These are phyloP conservation scores for Pythium myriotylum DNA, from an alignment of 352 stramenopile species.

Conservation along the genomic window DNA sequence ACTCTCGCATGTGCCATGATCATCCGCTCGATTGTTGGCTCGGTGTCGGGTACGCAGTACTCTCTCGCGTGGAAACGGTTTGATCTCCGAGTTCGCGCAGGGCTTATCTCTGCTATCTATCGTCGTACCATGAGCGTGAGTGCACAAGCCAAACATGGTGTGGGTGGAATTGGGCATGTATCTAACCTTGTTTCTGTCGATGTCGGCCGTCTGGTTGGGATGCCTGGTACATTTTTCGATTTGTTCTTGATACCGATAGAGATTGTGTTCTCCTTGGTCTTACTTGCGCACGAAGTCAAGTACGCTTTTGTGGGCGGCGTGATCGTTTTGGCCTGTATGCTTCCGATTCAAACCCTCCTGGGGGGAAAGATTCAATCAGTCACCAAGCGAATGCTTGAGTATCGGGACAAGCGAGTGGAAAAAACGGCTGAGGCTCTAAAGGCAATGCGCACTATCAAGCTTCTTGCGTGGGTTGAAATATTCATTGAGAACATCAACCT, in stretches of 20 bases:
- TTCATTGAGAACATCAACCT: conserved; percentile 52
- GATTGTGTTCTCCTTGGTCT: conserved; percentile 70
- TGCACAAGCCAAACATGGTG: conserved; percentile 26
- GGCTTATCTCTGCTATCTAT: conserved; percentile 74
- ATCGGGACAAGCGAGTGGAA: conserved; percentile 81
- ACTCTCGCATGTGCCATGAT: conserved; percentile 58
- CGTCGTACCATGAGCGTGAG: conserved; percentile 51
- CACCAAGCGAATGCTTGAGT: conserved; percentile 70
- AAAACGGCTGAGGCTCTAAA: conserved; percentile 67
- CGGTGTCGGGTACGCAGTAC: conserved; percentile 81
- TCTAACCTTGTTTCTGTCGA: conserved; percentile 84
- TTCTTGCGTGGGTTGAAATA: conserved; percentile 63
- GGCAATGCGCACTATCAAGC: conserved; percentile 79
- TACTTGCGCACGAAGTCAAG: conserved; percentile 79
- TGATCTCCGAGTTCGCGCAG: conserved; percentile 69
- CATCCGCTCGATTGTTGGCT: conserved; percentile 50
- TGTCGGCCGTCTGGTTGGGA: conserved; percentile 66
- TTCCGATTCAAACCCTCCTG: conserved; percentile 83
- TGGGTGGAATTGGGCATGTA: conserved; percentile 60
- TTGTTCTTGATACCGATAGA: conserved; percentile 77
- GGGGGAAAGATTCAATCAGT: conserved; percentile 77
- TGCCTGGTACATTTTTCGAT: conserved; percentile 78
- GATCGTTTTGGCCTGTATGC: conserved; percentile 74
- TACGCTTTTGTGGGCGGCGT: conserved; percentile 86
- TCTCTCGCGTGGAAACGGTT: conserved; percentile 77